A percentile compares a stretch with the other conserved stretches of the same genome.
Evolutionary conservation across 108 stramenopile genomes (phyloP).

Genomic region (Nannochloropsis granulata): DNA sequence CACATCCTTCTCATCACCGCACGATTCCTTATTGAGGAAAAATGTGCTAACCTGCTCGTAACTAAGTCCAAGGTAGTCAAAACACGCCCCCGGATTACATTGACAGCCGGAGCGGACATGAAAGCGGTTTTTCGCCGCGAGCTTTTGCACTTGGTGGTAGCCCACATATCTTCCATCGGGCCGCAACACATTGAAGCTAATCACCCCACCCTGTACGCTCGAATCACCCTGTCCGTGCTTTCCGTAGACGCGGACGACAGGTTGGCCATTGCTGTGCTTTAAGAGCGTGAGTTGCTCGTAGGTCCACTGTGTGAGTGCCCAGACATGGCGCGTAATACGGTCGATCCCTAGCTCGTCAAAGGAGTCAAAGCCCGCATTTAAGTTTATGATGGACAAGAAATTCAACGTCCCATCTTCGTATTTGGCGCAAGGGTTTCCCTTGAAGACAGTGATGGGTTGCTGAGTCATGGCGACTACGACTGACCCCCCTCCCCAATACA

Average conservation of each 20-base stretch:
- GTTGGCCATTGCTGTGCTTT: background rate
- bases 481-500: slow-evolving; percentile 10
- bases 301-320: background rate
- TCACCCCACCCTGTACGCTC: background rate
- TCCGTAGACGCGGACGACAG: background rate
- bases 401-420: background rate
- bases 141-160: background rate
- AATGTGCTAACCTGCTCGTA: background rate
- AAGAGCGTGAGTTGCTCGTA: background rate
- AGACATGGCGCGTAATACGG: background rate
- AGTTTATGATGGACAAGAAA: background rate
- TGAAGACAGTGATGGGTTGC: background rate
- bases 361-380: background rate
- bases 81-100: background rate
- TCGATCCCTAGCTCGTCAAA: background rate
- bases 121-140: background rate
- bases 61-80: background rate
- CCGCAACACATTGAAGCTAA: background rate
- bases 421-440: background rate
- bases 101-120: background rate
- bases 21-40: background rate
- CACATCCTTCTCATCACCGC: background rate
- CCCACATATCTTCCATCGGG: background rate
- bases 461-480: background rate
- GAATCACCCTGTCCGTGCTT: background rate